Base-by-base conservation (phyloP, 2,329 filamentous ascomycete species). In the Macrophomina pseudophaseolina region DNA sequence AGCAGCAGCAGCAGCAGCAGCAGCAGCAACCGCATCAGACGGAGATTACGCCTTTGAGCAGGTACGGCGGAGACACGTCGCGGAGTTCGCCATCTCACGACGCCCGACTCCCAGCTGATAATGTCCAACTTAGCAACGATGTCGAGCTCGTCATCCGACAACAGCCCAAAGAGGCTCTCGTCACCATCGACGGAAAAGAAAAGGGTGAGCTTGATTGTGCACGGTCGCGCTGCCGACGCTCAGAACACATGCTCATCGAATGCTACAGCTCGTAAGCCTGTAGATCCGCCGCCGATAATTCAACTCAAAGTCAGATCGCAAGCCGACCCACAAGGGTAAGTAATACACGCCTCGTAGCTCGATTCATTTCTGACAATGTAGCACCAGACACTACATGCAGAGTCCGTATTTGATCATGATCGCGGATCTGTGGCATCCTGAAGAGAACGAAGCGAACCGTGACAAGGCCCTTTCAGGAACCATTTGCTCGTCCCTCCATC, bases 241-340 rank as follows among this genome's bases (percentile, higher is more conserved):
- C 6, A 30, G 30, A 23, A 56, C 60, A 59, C 42, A 67, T 67
- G 30, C 49, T 5, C 16, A 28, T 66, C 51, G 12, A 54, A 35
- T 56, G 5, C 38, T n/a, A 23, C 75, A 91, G 91, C 92, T 74
- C 89, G 93, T 71, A 96, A 96, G 78, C 92, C 93, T 7, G 88
- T 97, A 73, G 93, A 97, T 76, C 93, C 94, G 62, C 93, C 93
- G 12, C 93, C 93, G 49, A 91, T 97, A 72, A 83, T 97, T 53
- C 89, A 94, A 79, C 84, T 97, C 54, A 78, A 80, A 77, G 86
- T 88, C 66, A 79, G 77, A 60, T 75, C 79, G 56, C 74, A 77
- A 33, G 75, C 74, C 35, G 87, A 87, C 74, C 82, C 85, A 18
- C 79, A 86, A 78, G 82, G 91, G 87, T 91, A 84, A 75, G 87